These are phyloP conservation scores for Starmerella ratchasimensis DNA, from an alignment of 805 yeast species.

Conservation along the genomic window DNA sequence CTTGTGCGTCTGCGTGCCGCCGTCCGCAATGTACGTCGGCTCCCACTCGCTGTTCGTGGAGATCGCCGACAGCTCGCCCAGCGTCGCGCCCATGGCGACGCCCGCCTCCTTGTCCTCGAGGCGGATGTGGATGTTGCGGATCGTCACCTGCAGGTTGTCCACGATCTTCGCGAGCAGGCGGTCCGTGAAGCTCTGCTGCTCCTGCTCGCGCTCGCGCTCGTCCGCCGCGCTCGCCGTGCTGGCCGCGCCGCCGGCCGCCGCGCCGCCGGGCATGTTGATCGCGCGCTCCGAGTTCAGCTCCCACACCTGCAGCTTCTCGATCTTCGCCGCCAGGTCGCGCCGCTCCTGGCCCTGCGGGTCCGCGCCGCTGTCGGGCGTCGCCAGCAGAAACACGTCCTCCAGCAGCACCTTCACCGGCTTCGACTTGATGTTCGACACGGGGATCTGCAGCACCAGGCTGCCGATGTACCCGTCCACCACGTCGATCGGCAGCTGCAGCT, in stretches of 20 bases:
- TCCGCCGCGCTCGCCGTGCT: conserved; percentile 24
- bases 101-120: conserved; percentile 65
- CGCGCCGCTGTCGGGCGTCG: conserved; percentile 54
- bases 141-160: conserved; percentile 82
- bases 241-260: conserved; percentile 27
- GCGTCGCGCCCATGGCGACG: conserved; percentile 66
- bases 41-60: conserved; percentile 78
- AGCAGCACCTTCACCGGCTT: conserved; percentile 82
- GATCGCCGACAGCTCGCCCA: conserved; percentile 79
- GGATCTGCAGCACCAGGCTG: conserved; percentile 76
- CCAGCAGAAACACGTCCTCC: conserved; percentile 74
- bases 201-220: conserved; percentile 23
- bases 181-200: conserved; percentile 74
- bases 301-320: conserved; percentile 52
- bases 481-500: conserved; percentile 71
- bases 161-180: conserved; percentile 76
- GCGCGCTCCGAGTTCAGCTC: conserved; percentile 29
- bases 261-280: conserved; percentile 15
- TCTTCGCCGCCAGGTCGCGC: conserved; percentile 50
- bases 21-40: conserved; percentile 67
- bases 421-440: conserved; percentile 88
- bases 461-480: conserved; percentile 85
- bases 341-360: conserved; percentile 48
- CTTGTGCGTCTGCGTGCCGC: conserved; percentile 57
- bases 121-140: conserved; percentile 79